phyloP scores from a whole-genome alignment of 192 early-diverging fungal species.

The Radiomyces spectabilis region DNA sequence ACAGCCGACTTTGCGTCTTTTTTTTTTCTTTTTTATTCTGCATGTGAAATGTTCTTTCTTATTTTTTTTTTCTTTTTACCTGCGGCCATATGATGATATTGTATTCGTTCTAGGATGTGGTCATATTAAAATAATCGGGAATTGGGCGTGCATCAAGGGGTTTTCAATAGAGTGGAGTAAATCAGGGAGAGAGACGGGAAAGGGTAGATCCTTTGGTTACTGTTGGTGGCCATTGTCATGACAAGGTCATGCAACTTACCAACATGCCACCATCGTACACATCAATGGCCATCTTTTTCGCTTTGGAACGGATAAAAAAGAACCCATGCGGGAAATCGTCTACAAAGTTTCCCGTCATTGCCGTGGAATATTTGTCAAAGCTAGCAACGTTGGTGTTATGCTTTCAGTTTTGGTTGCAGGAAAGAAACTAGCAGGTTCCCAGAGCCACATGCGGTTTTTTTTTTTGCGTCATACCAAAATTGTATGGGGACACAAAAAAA shows the following conservation, averaged over 20 bases:
- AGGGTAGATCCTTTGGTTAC: neutral
- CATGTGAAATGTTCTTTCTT: neutral
- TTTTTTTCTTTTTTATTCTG: neutral
- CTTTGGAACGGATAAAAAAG: conserved; percentile 17
- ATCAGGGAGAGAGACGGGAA: neutral
- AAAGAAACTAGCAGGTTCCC: too few species aligned
- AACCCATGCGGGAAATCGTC: conserved; percentile 13
- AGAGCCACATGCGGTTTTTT: too few species aligned
- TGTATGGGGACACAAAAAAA: too few species aligned
- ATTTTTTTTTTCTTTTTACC: conserved; percentile 1
- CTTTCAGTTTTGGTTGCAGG: too few species aligned
- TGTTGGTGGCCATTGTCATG: neutral
- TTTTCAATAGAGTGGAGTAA: neutral
- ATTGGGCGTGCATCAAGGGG: neutral
- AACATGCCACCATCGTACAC: conserved; percentile 14
- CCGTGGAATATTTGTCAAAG: too few species aligned
- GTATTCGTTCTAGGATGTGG: conserved; percentile 10
- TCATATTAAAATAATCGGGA: neutral
- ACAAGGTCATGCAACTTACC: conserved; percentile 2
- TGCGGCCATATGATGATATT: conserved; percentile 23
- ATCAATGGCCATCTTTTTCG: conserved; percentile 1
- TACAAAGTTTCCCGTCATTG: too few species aligned
- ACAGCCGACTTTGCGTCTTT: neutral
- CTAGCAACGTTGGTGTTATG: too few species aligned
- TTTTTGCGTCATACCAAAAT: too few species aligned